Evolutionary conservation across 2,329 filamentous ascomycete species (phyloP).

Genomic region (Camptophora hylomeconis): DNA sequence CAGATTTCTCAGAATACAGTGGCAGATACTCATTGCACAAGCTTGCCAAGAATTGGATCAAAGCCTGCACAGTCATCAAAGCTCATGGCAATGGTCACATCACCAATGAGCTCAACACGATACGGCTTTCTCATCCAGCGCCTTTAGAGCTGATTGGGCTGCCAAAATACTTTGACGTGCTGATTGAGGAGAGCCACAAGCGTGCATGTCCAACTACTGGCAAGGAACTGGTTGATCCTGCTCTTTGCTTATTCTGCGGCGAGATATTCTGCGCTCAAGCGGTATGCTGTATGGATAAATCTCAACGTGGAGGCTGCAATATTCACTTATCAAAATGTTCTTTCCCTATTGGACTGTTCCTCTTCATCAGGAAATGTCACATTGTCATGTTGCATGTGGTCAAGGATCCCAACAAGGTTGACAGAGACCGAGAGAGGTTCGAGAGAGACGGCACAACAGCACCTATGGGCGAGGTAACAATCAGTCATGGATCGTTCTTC

Average conservation of each 20-base stretch:
- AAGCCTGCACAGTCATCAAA: constrained; percentile 4
- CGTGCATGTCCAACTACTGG: constrained; percentile 76
- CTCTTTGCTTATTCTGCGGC: constrained; percentile 86
- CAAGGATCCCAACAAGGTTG: constrained; percentile 10
- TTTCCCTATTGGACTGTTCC: constrained; percentile 60
- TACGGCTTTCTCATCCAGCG: constrained; percentile 61
- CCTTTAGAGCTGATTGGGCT: constrained; percentile 91
- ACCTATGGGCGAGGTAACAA: not conserved
- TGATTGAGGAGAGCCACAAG: constrained; percentile 84
- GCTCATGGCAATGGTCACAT: constrained; percentile 25
- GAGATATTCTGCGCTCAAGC: constrained; percentile 95
- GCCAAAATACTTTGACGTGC: constrained; percentile 77
- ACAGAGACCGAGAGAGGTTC: constrained; percentile 6
- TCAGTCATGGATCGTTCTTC: constrained; percentile 59
- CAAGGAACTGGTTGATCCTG: constrained; percentile 81
- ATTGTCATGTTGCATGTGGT: constrained; percentile 64
- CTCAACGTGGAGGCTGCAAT: constrained; percentile 69
- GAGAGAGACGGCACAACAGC: constrained; percentile 1
- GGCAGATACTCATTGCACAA: constrained; percentile 31
- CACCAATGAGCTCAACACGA: constrained; percentile 18
- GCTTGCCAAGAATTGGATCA: constrained; percentile 58
- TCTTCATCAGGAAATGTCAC: constrained; percentile 93
- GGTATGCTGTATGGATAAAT: constrained; percentile 65
- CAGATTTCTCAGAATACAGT: constrained; percentile 35
- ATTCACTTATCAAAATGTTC: constrained; percentile 62